A percentile compares a stretch with the other conserved stretches of the same genome.
Conservation (phyloP, 2,329 filamentous ascomycete species). For the Neofusicoccum sp. region DNA sequence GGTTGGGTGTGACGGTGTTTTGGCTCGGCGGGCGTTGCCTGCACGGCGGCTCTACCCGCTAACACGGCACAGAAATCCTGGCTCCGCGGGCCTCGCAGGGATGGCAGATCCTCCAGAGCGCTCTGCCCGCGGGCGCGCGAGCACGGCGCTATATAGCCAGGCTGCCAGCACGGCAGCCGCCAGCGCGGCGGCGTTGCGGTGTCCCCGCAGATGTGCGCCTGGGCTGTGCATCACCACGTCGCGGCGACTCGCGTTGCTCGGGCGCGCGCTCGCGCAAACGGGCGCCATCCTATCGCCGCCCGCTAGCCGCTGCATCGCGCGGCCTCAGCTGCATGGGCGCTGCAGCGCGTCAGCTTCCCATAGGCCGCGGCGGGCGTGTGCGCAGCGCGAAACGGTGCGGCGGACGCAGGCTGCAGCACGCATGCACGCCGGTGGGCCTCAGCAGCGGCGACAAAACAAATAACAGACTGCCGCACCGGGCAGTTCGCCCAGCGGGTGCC, state of each 20-base stretch:
- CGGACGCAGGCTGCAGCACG: neutral
- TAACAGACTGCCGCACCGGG: constrained; percentile 1
- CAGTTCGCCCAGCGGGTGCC: neutral
- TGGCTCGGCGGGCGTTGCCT: neutral
- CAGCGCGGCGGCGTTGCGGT: neutral
- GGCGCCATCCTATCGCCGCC: constrained; percentile 4
- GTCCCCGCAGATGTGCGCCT: constrained; percentile 13
- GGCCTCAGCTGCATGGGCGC: constrained; percentile 10
- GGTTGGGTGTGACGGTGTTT: constrained; percentile 14
- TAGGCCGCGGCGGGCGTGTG: neutral
- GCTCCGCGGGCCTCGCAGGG: neutral
- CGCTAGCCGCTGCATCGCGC: neutral
- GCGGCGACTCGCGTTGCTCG: constrained; percentile 4
- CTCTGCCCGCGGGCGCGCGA: constrained; percentile 3
- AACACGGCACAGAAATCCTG: constrained; percentile 5
- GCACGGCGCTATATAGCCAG: too few relatives aligned
- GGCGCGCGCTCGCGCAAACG: neutral
- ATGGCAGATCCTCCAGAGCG: neutral
- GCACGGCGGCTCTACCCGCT: constrained; percentile 18
- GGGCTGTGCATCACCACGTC: constrained; percentile 4
- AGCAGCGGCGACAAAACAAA: neutral
- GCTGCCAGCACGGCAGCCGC: too few relatives aligned
- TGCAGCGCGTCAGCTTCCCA: constrained; percentile 16
- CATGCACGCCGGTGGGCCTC: neutral
- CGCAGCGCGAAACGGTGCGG: too few relatives aligned